Base-by-base conservation (phyloP, 305 asterid species). In the Fraxinus angustifolia region DNA sequence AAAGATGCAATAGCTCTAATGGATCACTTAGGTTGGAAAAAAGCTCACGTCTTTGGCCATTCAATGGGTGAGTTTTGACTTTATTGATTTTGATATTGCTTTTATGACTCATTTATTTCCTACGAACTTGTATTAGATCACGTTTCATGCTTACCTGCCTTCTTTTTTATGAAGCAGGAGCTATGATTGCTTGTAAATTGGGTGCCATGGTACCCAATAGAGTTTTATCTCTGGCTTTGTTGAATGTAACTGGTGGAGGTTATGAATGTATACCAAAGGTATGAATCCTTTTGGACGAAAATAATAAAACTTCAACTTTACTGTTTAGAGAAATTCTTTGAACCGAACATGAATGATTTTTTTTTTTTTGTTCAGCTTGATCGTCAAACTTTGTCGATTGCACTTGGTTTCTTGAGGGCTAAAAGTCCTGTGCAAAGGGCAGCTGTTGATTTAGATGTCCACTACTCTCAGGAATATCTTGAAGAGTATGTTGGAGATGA, bases 181-280 rank as follows among this genome's bases (percentile, higher is more conserved):
- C 93, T 58, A 96, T 96, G 99, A 90, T 96, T 78, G 87, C 98
- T 85, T 92, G 98, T 87, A 96, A 90, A 88, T 85, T 96, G 88
- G 98, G 98, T 68, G 92, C 97, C 75, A 84, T 93, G 94, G 95
- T 87, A 10, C 98, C 98, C 11, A 84, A 86, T 71, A 87, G 98
- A 85, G 77, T 96, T 82, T 85, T 76, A 42, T 94, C 99, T 79
- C 84, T 96, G 90, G 99, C 97, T 85, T 90, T 96, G 84, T 82
- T 94, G 84, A 96, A 96, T 87, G 99, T 92, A 50, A 96, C 99
- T 0, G 98, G 99, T 82, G 99, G 99, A 84, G 99, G 99, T 83
- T 93, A 90, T 83, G 97, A 96, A 89, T 93, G 97, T 81, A 81
- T 96, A 77, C 99, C 99, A 67, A 94, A 88, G 97, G 99, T 96